A percentile compares a stretch with the other conserved stretches of the same genome.
Evolutionary conservation across 805 yeast genomes (phyloP).

Genomic region (Barnettozyma wickerhamii): DNA sequence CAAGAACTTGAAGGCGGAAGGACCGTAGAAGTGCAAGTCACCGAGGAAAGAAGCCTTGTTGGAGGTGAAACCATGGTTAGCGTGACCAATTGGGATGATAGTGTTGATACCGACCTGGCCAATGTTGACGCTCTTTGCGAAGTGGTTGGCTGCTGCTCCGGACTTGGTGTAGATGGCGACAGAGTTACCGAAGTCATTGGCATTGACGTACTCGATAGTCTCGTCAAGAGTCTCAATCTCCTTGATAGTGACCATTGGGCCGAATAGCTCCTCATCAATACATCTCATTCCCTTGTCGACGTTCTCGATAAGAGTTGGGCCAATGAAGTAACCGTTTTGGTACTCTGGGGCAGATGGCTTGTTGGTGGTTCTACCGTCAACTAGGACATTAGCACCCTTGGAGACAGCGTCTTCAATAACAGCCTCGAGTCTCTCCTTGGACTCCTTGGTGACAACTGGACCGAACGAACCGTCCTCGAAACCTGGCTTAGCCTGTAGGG

Average conservation of each 20-base stretch:
- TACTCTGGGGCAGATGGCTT: constrained; percentile 30
- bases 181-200: constrained; percentile 63
- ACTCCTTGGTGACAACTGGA: constrained; percentile 63
- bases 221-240: constrained; percentile 63
- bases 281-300: constrained; percentile 67
- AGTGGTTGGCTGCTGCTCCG: constrained; percentile 65
- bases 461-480: constrained; percentile 65
- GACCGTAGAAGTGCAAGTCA: constrained; percentile 78
- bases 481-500: constrained; percentile 60
- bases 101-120: constrained; percentile 80
- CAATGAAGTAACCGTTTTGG: constrained; percentile 66
- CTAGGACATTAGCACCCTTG: constrained; percentile 57
- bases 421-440: constrained; percentile 49
- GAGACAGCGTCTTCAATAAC: constrained; percentile 55
- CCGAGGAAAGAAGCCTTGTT: constrained; percentile 75
- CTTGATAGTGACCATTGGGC: constrained; percentile 65
- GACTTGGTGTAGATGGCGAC: constrained; percentile 65
- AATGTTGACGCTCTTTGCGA: constrained; percentile 60
- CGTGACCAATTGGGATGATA: constrained; percentile 77
- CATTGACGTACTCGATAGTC: constrained; percentile 60
- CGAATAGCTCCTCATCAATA: constrained; percentile 72
- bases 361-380: constrained; percentile 52
- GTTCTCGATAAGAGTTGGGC: constrained; percentile 60
- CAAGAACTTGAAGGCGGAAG: constrained; percentile 65
- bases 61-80: constrained; percentile 80